A percentile compares a stretch with the other conserved stretches of the same genome.
These are phyloP conservation scores for Sophora flavescens DNA, from an alignment of 306 rosid genomes.

Conservation along the genomic window DNA sequence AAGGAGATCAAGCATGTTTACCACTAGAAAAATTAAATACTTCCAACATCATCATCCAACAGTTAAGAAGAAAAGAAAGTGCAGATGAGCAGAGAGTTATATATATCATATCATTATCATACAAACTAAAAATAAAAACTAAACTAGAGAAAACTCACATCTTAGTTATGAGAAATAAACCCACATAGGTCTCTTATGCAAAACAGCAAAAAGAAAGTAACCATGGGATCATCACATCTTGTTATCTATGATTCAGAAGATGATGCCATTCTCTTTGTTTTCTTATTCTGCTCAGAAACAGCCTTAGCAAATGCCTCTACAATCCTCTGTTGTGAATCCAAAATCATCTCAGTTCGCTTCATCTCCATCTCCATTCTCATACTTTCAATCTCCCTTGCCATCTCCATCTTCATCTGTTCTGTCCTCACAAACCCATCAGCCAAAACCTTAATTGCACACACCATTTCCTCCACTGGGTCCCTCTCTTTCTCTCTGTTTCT, in stretches of 20 bases:
- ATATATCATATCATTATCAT: background rate
- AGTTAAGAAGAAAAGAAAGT: background rate
- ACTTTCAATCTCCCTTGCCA: constrained; percentile 87
- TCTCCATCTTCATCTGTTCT: constrained; percentile 98
- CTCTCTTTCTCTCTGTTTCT: constrained; percentile 67
- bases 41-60: background rate
- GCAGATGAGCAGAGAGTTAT: background rate
- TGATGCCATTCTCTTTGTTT: constrained; percentile 63
- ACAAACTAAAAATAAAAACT: background rate
- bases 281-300: constrained; percentile 78
- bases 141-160: constrained; percentile 25
- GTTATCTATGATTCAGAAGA: constrained; percentile 41
- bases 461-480: constrained; percentile 76
- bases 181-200: background rate
- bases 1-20: background rate
- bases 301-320: constrained; percentile 93
- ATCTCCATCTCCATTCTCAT: constrained; percentile 98
- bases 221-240: background rate
- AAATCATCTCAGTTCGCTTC: constrained; percentile 93
- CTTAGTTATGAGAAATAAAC: background rate
- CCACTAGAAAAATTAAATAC: background rate
- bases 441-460: constrained; percentile 74
- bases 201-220: background rate
- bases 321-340: constrained; percentile 86
- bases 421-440: constrained; percentile 96